phyloP scores from a whole-genome alignment of 176 grass and related monocot genomes.

The Carex scoparia region DNA sequence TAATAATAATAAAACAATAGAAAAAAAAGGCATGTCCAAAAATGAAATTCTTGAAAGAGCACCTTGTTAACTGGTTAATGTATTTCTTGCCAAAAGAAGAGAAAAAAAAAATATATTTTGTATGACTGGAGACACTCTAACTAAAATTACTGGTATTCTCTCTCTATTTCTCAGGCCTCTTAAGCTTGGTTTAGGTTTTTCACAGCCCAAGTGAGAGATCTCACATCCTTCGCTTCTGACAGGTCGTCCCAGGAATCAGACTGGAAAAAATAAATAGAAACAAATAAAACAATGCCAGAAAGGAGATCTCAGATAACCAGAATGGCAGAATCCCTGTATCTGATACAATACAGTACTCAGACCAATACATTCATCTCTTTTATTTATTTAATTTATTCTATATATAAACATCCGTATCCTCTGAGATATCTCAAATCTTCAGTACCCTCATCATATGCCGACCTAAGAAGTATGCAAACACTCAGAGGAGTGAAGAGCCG shows the following conservation, averaged over 20 bases:
- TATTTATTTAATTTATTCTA: neutral
- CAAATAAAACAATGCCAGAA: neutral
- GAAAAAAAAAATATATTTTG: neutral
- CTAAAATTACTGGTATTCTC: neutral
- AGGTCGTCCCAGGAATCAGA: constrained; percentile 41
- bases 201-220: constrained; percentile 65
- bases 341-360: neutral
- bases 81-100: neutral
- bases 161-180: neutral
- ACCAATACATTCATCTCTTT: neutral
- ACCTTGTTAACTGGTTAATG: neutral
- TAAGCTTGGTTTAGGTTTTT: constrained; percentile 58
- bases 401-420: neutral
- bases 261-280: constrained; percentile 27
- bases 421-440: too few relatives aligned
- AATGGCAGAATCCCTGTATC: neutral
- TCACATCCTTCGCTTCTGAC: constrained; percentile 43
- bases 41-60: neutral
- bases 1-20: neutral
- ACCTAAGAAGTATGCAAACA: too few relatives aligned
- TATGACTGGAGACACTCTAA: neutral
- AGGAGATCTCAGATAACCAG: neutral
- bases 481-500: too few relatives aligned
- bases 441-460: too few relatives aligned
- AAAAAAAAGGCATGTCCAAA: neutral